phyloP scores from a whole-genome alignment of 2,329 filamentous ascomycete genomes.

The Periconia sp. region DNA sequence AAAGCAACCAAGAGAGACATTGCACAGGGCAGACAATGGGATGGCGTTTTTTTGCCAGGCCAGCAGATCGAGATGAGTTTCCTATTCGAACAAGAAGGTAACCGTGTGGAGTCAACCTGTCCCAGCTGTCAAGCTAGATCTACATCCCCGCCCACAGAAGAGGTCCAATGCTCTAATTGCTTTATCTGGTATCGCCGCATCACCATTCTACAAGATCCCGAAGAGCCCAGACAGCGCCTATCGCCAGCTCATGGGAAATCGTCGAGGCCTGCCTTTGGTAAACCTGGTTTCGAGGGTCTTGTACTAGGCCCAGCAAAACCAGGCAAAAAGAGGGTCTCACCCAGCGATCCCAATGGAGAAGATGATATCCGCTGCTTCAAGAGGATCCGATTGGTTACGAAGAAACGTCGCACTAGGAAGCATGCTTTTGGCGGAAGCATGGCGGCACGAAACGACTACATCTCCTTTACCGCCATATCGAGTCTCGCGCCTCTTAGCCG shows the following conservation, averaged over 20 bases:
- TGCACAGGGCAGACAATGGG: constrained; percentile 1
- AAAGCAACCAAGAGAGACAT: constrained; percentile 11
- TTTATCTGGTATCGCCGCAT: constrained; percentile 12
- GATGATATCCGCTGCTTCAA: constrained; percentile 8
- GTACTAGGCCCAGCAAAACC: constrained; percentile 3
- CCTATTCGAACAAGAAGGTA: constrained; percentile 1
- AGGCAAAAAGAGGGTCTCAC: constrained; percentile 2
- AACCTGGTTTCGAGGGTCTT: background rate
- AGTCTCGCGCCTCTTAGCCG: background rate
- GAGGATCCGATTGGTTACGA: background rate
- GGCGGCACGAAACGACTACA: background rate
- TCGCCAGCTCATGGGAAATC: constrained; percentile 5
- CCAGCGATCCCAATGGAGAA: constrained; percentile 8
- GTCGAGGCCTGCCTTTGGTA: constrained; percentile 3
- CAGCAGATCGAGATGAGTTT: constrained; percentile 16
- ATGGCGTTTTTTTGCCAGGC: constrained; percentile 14
- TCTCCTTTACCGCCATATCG: background rate
- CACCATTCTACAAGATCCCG: background rate
- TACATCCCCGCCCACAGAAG: background rate
- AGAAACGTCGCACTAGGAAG: background rate
- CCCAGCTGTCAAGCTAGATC: constrained; percentile 8
- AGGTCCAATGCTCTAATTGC: constrained; percentile 7
- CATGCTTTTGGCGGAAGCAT: background rate
- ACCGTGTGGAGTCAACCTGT: constrained; percentile 1
- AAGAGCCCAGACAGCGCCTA: background rate